Percentiles rank a stretch among this genome's conserved stretches.
Conservation (phyloP, 1,284 basidiomycete species). For the Baeospora myosura region DNA sequence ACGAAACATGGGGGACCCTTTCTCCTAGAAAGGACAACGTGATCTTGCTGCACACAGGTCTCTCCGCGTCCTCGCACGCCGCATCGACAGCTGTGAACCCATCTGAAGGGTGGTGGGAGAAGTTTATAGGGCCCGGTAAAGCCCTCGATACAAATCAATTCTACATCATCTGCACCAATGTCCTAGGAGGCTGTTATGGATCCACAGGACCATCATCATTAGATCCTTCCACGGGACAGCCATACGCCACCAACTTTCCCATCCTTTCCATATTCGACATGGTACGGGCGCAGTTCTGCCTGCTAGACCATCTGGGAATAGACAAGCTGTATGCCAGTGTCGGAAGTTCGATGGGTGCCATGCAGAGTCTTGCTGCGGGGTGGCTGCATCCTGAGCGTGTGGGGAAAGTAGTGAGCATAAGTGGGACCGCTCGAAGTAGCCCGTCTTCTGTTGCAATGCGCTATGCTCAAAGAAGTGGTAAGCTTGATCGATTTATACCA, state of each 20-base stretch:
- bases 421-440: conserved; percentile 86
- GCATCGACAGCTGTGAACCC: conserved; percentile 78
- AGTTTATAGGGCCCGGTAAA: conserved; percentile 93
- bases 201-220: conserved; percentile 88
- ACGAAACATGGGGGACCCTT: conserved; percentile 96
- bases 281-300: conserved; percentile 85
- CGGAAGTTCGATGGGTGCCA: conserved; percentile 93
- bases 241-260: conserved; percentile 89
- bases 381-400: conserved; percentile 91
- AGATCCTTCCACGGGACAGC: conserved; percentile 59
- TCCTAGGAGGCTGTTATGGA: conserved; percentile 95
- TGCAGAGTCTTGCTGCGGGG: conserved; percentile 94
- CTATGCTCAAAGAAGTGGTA: conserved; percentile 90
- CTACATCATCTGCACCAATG: conserved; percentile 96
- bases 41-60: conserved; percentile 94
- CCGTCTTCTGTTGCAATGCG: conserved; percentile 93
- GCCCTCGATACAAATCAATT: conserved; percentile 90
- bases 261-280: conserved; percentile 94
- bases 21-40: conserved; percentile 77
- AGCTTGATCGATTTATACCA: conserved; percentile 22
- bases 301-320: conserved; percentile 85
- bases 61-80: conserved; percentile 94
- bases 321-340: conserved; percentile 87
- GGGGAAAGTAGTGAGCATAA: conserved; percentile 86
- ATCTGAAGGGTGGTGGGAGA: conserved; percentile 95